These are phyloP conservation scores for Blastocystis sp. DNA, from an alignment of 352 stramenopile species.

Conservation along the genomic window DNA sequence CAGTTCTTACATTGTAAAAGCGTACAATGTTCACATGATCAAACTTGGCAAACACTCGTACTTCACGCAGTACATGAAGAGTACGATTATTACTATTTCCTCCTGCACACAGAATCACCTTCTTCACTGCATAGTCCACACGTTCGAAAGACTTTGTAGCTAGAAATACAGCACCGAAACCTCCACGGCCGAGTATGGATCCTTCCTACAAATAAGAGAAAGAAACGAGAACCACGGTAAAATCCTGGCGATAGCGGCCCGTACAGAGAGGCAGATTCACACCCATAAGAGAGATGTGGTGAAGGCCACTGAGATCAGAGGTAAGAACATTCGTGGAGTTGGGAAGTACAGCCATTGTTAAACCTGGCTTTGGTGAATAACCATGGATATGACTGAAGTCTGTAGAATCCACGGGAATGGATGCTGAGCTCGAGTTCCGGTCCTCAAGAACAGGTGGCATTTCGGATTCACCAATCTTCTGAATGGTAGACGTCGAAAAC, in stretches of 20 bases:
- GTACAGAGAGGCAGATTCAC: constrained; percentile 31
- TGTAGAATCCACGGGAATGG: neutral
- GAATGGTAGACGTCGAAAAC: neutral
- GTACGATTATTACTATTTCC: constrained; percentile 62
- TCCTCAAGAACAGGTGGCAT: neutral
- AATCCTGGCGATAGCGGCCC: constrained; percentile 44
- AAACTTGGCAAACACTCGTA: constrained; percentile 76
- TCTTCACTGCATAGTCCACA: constrained; percentile 52
- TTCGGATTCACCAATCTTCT: neutral
- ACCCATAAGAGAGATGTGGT: constrained; percentile 6
- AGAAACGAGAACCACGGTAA: neutral
- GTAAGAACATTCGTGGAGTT: neutral
- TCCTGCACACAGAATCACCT: neutral
- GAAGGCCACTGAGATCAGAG: neutral
- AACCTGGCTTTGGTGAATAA: neutral
- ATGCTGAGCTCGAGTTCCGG: neutral
- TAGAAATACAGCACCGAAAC: constrained; percentile 77
- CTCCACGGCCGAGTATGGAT: constrained; percentile 72
- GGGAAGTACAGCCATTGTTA: neutral
- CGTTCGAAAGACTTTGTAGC: constrained; percentile 78
- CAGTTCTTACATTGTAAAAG: constrained; percentile 68
- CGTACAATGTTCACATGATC: constrained; percentile 78
- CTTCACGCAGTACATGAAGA: constrained; percentile 71
- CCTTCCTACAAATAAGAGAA: constrained; percentile 2
- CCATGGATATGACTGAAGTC: neutral